Base-by-base conservation (phyloP, 768 basidiomycete species). In the Psilocybe azurescens region DNA sequence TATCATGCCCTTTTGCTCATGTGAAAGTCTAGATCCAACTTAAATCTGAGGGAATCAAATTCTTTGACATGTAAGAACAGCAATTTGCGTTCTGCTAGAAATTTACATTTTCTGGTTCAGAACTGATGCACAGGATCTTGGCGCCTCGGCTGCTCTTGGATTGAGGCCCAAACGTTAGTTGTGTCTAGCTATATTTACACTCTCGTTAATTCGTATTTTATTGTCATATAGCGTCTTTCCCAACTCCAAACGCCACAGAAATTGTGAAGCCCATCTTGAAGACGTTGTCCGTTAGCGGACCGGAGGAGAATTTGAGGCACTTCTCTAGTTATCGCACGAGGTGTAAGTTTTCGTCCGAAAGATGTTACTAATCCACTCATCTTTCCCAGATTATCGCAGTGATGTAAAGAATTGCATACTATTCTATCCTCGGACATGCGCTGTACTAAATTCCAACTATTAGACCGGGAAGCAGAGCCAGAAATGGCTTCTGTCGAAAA, bases 391-490 rank as follows among this genome's bases (percentile, higher is more conserved):
- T 69, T 73, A 75, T 72, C 89, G 89, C 54, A 92, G 90, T 78
- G 83, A 90, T 69, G 92, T 93, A 74, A 74, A 47, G 51, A n/a
- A 69, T 52, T 3, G 41, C 67, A 55, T 50, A 7, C 33, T 11
- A 8, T 36, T 61, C 16, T 62, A 66, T 58, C 58, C 64, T 69
- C 36, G 54, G 41, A 48, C 59, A 54, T 71, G 64, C 73, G 63
- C 61, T 59, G 58, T 41, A 53, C 56, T 66, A 18, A 65, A 51
- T 28, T 33, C 39, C 18, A 20, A 6, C 41, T 46, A 50, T 46
- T 65, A 94, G 91, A 89, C 86, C 18, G 93, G 93, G 33, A 85
- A 70, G 69, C 73, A 92, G 73, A 92, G 90, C 67, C 93, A 94
- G 72, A 72, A 81, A 59, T 95, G 93, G 94, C 80, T 95, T 51